phyloP scores from a whole-genome alignment of 1,139 yeast genomes.

The Suhomyces wounanorum region DNA sequence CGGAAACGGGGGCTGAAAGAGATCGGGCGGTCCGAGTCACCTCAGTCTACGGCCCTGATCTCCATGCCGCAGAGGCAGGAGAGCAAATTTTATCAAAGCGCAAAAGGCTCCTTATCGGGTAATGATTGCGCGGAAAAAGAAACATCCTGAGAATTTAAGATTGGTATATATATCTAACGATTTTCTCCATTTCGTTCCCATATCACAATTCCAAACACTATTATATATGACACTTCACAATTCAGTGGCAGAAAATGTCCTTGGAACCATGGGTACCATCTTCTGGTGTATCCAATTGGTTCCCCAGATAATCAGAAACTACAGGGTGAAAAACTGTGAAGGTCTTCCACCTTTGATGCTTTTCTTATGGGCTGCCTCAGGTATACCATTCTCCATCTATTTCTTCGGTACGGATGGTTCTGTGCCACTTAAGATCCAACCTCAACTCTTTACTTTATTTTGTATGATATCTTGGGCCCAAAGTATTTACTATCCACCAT shows the following conservation, averaged over 20 bases:
- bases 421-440: constrained; percentile 80
- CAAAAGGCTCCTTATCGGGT: neutral
- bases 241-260: constrained; percentile 63
- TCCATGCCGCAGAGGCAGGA: neutral
- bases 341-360: constrained; percentile 86
- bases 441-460: constrained; percentile 77
- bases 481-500: constrained; percentile 80
- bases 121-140: constrained; percentile 2
- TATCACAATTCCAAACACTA: neutral
- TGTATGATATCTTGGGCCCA: constrained; percentile 73
- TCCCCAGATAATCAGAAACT: constrained; percentile 81
- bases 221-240: constrained; percentile 12
- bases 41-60: neutral
- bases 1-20: neutral
- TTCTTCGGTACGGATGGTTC: constrained; percentile 72
- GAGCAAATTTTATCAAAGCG: neutral
- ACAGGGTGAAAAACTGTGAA: constrained; percentile 71
- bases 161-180: neutral
- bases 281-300: constrained; percentile 89
- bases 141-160: neutral
- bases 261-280: constrained; percentile 88
- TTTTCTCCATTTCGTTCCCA: neutral
- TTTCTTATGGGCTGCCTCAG: constrained; percentile 81
- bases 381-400: constrained; percentile 81
- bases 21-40: neutral